phyloP scores from a whole-genome alignment of 1,284 basidiomycete species.

The Mrakiaceae sp. region DNA sequence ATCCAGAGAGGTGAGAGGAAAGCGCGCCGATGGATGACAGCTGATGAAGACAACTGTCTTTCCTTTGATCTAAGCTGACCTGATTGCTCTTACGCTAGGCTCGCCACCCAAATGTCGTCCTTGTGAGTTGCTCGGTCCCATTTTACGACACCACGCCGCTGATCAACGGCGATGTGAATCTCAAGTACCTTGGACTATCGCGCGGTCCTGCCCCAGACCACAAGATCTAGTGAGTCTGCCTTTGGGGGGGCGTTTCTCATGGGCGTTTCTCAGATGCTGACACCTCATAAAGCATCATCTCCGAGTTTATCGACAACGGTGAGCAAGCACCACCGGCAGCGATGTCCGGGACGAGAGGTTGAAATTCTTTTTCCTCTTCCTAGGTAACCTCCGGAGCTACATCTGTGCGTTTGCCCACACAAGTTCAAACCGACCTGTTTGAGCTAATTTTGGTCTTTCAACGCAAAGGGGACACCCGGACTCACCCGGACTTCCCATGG shows the following conservation, averaged over 20 bases:
- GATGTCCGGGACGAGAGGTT: neutral
- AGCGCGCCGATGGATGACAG: neutral
- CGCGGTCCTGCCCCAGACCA: constrained; percentile 70
- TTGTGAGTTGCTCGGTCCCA: constrained; percentile 27
- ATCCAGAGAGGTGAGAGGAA: neutral
- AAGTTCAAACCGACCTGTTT: constrained; percentile 42
- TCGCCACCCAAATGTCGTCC: constrained; percentile 84
- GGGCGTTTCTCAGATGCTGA: neutral
- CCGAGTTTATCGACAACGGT: constrained; percentile 76
- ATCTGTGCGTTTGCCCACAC: constrained; percentile 48
- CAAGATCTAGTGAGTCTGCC: constrained; percentile 47
- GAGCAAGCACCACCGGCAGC: constrained; percentile 1
- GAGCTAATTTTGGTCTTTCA: neutral
- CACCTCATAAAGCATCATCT: constrained; percentile 49
- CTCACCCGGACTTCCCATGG: constrained; percentile 59
- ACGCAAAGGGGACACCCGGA: neutral
- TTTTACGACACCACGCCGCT: neutral
- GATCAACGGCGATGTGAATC: neutral
- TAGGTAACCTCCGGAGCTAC: constrained; percentile 70
- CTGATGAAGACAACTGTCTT: neutral
- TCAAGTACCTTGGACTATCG: constrained; percentile 72
- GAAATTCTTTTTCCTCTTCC: constrained; percentile 17
- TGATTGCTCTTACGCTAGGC: constrained; percentile 44
- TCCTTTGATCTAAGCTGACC: neutral
- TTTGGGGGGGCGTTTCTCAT: neutral